Percentiles rank a stretch among this genome's conserved stretches.
These are phyloP conservation scores for Ascochyta pisi DNA, from an alignment of 2,329 filamentous ascomycete species.

Conservation along the genomic window DNA sequence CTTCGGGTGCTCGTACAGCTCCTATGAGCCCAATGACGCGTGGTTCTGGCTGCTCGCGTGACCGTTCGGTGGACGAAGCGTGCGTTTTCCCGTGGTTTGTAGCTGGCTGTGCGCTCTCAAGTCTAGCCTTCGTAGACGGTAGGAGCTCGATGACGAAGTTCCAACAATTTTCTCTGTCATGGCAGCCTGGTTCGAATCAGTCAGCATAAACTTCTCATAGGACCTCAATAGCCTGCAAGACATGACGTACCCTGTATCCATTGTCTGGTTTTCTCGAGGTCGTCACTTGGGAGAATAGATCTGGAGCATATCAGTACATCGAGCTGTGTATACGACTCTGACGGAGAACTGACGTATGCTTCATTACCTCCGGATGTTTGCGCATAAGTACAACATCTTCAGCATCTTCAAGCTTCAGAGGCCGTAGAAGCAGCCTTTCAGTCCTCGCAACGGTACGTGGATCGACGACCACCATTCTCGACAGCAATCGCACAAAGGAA, in stretches of 20 bases:
- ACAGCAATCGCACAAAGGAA: conserved; percentile 5
- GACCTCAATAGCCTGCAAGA: not conserved
- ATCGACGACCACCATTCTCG: conserved; percentile 45
- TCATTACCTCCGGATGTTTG: conserved; percentile 67
- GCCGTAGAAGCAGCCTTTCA: conserved; percentile 63
- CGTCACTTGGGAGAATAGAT: conserved; percentile 57
- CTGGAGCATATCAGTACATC: conserved; percentile 45
- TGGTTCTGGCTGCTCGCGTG: conserved; percentile 16
- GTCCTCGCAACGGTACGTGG: conserved; percentile 50
- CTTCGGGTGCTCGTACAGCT: conserved; percentile 49
- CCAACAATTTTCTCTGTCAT: conserved; percentile 54
- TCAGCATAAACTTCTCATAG: not conserved
- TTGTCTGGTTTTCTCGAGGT: conserved; percentile 46
- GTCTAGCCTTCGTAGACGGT: conserved; percentile 1
- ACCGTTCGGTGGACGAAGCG: not conserved
- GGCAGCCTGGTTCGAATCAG: conserved; percentile 24
- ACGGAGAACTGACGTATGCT: conserved; percentile 56
- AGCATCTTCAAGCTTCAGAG: conserved; percentile 59
- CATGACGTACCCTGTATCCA: conserved; percentile 44
- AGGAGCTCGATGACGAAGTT: conserved; percentile 64
- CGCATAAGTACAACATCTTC: conserved; percentile 61
- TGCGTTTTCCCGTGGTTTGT: not conserved
- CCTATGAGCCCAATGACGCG: conserved; percentile 53
- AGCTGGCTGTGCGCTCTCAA: not conserved
- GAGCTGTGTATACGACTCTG: not conserved